These are phyloP conservation scores for Radiomyces spectabilis DNA, from an alignment of 192 early-diverging fungal species.

Conservation along the genomic window DNA sequence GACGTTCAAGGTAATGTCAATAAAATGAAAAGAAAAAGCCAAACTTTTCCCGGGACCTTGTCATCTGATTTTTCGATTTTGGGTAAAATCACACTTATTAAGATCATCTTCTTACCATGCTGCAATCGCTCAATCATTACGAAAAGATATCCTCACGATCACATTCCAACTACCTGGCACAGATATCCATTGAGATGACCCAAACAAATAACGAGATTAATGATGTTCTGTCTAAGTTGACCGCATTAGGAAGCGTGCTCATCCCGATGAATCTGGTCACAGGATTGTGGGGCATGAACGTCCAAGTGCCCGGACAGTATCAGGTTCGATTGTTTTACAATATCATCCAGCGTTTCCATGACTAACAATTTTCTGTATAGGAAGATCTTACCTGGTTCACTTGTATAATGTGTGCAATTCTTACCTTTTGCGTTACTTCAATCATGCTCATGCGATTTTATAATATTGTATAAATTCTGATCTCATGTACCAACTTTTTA, in stretches of 20 bases:
- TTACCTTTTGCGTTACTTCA: slow-evolving; percentile 21
- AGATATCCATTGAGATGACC: slow-evolving; percentile 71
- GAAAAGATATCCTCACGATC: slow-evolving; percentile 64
- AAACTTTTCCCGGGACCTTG: neutral
- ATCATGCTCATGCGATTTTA: slow-evolving; percentile 24
- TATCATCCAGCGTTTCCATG: neutral
- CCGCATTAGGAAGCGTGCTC: slow-evolving; percentile 45
- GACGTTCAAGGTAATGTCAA: slow-evolving; percentile 56
- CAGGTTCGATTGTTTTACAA: slow-evolving; percentile 1
- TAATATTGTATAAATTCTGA: slow-evolving; percentile 16
- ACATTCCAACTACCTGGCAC: slow-evolving; percentile 72
- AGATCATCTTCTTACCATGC: slow-evolving; percentile 75
- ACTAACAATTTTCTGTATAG: neutral
- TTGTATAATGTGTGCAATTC: slow-evolving; percentile 20
- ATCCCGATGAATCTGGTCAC: slow-evolving; percentile 58
- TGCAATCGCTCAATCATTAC: slow-evolving; percentile 71
- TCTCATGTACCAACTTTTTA: neutral
- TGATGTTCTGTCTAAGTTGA: slow-evolving; percentile 42
- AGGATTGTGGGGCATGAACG: slow-evolving; percentile 64
- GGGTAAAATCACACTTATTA: neutral
- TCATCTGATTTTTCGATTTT: neutral
- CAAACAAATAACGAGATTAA: slow-evolving; percentile 51
- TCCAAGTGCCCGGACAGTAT: slow-evolving; percentile 52
- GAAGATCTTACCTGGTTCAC: slow-evolving; percentile 23
- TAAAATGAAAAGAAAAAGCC: neutral